Percentiles rank a stretch among this genome's conserved stretches.
These are phyloP conservation scores for Groenewaldozyma sp. DNA, from an alignment of 1,139 yeast genomes.

Conservation along the genomic window DNA sequence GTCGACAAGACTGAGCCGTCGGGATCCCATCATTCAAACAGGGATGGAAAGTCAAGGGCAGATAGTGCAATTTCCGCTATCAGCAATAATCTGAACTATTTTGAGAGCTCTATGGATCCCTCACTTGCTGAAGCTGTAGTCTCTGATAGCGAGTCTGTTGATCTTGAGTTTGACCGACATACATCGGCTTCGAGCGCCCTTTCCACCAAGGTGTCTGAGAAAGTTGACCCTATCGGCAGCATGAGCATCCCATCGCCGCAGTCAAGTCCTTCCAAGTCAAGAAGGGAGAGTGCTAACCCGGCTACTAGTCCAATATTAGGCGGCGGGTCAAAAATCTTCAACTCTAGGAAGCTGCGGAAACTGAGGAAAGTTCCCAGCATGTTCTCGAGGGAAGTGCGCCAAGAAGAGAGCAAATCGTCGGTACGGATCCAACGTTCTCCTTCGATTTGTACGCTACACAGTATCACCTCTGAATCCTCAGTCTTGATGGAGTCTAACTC, in stretches of 20 bases:
- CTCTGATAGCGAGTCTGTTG: slow-evolving; percentile 1
- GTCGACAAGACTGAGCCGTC: neutral
- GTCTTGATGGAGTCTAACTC: slow-evolving; percentile 5
- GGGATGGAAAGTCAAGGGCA: neutral
- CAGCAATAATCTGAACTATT: neutral
- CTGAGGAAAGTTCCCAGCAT: neutral
- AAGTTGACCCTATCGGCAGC: neutral
- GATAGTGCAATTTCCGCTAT: neutral
- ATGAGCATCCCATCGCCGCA: no score
- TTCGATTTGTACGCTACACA: slow-evolving; percentile 11
- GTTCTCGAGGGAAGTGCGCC: neutral
- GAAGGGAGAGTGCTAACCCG: neutral
- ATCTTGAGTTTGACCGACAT: slow-evolving; percentile 2
- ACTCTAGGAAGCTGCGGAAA: neutral
- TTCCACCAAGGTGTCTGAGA: neutral
- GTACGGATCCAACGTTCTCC: slow-evolving; percentile 8
- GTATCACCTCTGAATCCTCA: slow-evolving; percentile 6
- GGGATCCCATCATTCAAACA: no score
- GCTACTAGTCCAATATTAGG: no score
- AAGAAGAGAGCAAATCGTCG: neutral
- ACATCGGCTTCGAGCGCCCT: no score
- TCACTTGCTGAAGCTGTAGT: neutral
- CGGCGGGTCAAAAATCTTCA: neutral
- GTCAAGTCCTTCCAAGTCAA: neutral
- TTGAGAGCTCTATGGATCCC: neutral